phyloP scores from a whole-genome alignment of 768 basidiomycete species.

The Macrolepiota fuliginosa region DNA sequence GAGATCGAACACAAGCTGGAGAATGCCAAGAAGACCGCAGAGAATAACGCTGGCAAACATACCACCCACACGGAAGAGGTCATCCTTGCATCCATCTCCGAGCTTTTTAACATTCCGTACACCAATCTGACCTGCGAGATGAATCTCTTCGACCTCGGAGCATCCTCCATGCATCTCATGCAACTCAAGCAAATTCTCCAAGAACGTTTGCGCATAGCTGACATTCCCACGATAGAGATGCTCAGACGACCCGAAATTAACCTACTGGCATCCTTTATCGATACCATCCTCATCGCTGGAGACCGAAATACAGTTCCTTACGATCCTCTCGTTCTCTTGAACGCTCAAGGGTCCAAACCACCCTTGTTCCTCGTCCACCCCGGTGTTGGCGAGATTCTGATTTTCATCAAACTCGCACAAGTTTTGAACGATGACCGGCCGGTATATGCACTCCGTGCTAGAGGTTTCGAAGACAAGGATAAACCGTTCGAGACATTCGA shows the following conservation, averaged over 20 bases:
- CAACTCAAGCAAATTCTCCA: conserved; percentile 7
- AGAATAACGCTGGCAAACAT: background rate
- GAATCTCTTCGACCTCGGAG: conserved; percentile 8
- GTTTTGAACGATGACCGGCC: conserved; percentile 5
- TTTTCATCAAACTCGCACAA: conserved; percentile 6
- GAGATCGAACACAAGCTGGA: conserved; percentile 1
- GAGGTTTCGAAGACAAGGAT: conserved; percentile 5
- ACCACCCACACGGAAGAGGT: background rate
- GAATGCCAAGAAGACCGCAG: background rate
- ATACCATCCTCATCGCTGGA: background rate
- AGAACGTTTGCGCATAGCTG: conserved; percentile 2
- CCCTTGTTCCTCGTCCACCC: conserved; percentile 9
- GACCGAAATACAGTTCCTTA: background rate
- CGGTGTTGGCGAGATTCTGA: conserved; percentile 9
- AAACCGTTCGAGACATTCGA: conserved; percentile 6
- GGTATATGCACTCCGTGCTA: conserved; percentile 6
- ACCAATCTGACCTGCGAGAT: background rate
- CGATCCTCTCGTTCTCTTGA: conserved; percentile 8
- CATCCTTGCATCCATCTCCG: conserved; percentile 2
- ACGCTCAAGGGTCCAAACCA: conserved; percentile 4
- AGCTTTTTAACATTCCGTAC: background rate
- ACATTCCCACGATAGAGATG: conserved; percentile 10
- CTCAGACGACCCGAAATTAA: conserved; percentile 2
- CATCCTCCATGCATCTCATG: conserved; percentile 10
- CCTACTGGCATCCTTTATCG: conserved; percentile 1